phyloP scores from a whole-genome alignment of 2,329 filamentous ascomycete species.

The Stemphylium lycopersici region DNA sequence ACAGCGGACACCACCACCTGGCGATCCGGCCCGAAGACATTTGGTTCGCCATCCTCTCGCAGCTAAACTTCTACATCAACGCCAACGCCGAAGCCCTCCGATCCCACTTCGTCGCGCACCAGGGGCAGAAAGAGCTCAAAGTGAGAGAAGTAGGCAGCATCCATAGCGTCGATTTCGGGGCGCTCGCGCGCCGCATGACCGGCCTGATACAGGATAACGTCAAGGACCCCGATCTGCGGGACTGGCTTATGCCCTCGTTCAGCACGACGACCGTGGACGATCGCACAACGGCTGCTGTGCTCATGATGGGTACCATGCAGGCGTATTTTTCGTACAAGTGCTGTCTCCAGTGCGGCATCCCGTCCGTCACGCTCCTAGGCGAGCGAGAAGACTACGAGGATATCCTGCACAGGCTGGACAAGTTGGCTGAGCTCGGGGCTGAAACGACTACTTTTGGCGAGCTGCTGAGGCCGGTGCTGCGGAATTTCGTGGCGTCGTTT shows the following conservation, averaged over 20 bases:
- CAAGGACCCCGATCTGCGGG: slow-evolving; percentile 12
- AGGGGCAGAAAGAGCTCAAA: slow-evolving; percentile 26
- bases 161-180: slow-evolving; percentile 2
- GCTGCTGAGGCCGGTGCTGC: slow-evolving; percentile 18
- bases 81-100: slow-evolving; percentile 30
- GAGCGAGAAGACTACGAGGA: slow-evolving; percentile 24
- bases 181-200: slow-evolving; percentile 11
- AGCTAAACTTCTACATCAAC: slow-evolving; percentile 36
- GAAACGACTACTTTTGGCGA: slow-evolving; percentile 13
- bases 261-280: slow-evolving; percentile 25
- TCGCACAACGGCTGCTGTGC: slow-evolving; percentile 12
- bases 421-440: slow-evolving; percentile 13
- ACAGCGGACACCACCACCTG: slow-evolving; percentile 28
- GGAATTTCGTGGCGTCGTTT: slow-evolving; percentile 20
- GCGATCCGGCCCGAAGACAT: slow-evolving; percentile 35
- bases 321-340: slow-evolving; percentile 22
- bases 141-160: slow-evolving; percentile 14
- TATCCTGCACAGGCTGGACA: slow-evolving; percentile 20
- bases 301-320: slow-evolving; percentile 28
- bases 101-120: slow-evolving; percentile 41
- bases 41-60: slow-evolving; percentile 33
- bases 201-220: slow-evolving; percentile 15
- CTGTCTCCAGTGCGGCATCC: slow-evolving; percentile 16
- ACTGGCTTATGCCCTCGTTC: slow-evolving; percentile 29
- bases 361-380: slow-evolving; percentile 28